These are phyloP conservation scores for Vitis cinerea DNA, from an alignment of 164 flowering plant genomes.

Conservation along the genomic window DNA sequence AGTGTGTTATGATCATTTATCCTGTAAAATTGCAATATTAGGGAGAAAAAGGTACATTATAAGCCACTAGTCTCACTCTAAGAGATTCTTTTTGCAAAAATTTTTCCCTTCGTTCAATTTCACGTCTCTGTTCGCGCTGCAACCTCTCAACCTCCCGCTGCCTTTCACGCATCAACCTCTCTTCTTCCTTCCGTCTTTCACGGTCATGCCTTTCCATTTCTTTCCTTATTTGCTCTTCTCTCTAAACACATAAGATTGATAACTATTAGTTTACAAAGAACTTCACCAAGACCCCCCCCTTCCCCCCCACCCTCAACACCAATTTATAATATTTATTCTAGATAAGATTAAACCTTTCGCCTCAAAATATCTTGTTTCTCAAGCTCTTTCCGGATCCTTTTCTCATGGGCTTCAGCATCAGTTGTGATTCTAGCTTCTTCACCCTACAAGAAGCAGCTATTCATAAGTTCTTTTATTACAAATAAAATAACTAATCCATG, in stretches of 20 bases:
- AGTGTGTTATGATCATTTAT: neutral
- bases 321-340: no score
- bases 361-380: slow-evolving; percentile 82
- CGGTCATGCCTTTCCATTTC: slow-evolving; percentile 94
- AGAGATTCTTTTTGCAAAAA: slow-evolving; percentile 72
- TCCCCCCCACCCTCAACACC: no score
- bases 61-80: slow-evolving; percentile 50
- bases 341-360: slow-evolving; percentile 60
- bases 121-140: slow-evolving; percentile 85
- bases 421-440: slow-evolving; percentile 73
- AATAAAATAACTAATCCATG: neutral
- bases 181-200: slow-evolving; percentile 93
- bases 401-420: slow-evolving; percentile 85
- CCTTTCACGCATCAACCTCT: slow-evolving; percentile 87
- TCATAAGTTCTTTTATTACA: neutral
- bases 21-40: neutral
- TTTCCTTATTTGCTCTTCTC: slow-evolving; percentile 87
- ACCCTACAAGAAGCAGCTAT: slow-evolving; percentile 35
- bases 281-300: neutral
- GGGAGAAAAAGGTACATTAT: neutral
- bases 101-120: slow-evolving; percentile 79
- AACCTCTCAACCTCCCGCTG: slow-evolving; percentile 86
- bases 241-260: slow-evolving; percentile 29
- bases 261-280: slow-evolving; percentile 8
- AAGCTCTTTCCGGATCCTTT: slow-evolving; percentile 76